These are phyloP conservation scores for Corynascus novoguineensis DNA, from an alignment of 495 filamentous ascomycete genomes.

Conservation along the genomic window DNA sequence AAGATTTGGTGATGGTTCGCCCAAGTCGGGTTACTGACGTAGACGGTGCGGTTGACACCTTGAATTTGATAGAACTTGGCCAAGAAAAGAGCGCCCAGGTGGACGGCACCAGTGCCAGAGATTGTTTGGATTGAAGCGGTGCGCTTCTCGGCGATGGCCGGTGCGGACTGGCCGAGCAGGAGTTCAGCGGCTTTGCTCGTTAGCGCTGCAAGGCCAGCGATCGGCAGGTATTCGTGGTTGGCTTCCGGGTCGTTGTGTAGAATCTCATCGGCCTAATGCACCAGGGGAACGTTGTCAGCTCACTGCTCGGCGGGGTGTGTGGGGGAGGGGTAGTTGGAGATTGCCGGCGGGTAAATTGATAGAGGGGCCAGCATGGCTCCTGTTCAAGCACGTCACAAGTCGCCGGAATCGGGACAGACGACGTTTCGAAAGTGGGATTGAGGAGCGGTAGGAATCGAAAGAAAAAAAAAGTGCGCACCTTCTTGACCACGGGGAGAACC, in stretches of 20 bases:
- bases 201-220: conserved; percentile 79
- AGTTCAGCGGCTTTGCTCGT: conserved; percentile 85
- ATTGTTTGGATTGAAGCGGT: conserved; percentile 73
- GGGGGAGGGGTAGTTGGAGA: conserved; percentile 14
- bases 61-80: conserved; percentile 65
- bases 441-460: not conserved
- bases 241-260: conserved; percentile 79
- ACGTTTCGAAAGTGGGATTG: not conserved
- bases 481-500: conserved; percentile 93
- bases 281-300: conserved; percentile 14
- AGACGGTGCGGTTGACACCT: conserved; percentile 65
- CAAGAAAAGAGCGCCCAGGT: conserved; percentile 83
- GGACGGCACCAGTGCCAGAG: conserved; percentile 87
- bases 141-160: conserved; percentile 78
- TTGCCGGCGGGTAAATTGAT: conserved; percentile 16
- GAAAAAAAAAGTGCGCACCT: conserved; percentile 52
- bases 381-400: not conserved
- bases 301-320: conserved; percentile 5
- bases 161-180: conserved; percentile 72
- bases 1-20: conserved; percentile 99
- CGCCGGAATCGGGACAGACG: not conserved
- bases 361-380: not conserved
- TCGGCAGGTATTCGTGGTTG: conserved; percentile 98
- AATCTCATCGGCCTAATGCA: conserved; percentile 75
- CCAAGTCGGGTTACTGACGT: conserved; percentile 94